A percentile compares a stretch with the other conserved stretches of the same genome.
Evolutionary conservation across 148 eudicot genomes (phyloP).

Genomic region (Camellia japonica): DNA sequence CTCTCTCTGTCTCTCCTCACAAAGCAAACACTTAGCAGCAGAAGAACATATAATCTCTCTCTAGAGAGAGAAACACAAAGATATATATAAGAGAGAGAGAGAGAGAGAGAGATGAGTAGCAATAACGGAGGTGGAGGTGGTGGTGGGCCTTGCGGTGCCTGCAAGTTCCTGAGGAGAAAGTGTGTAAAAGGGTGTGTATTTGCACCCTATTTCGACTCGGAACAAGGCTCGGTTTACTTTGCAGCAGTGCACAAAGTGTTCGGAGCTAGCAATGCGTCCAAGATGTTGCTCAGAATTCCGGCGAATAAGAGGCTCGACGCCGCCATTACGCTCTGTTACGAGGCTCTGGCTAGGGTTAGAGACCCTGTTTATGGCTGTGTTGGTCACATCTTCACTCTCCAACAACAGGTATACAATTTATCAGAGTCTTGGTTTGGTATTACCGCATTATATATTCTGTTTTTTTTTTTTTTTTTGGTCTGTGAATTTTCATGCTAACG

Average conservation of each 20-base stretch:
- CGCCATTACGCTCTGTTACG: conserved; percentile 67
- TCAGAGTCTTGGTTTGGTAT: too few relatives aligned
- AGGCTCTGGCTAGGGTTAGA: conserved; percentile 76
- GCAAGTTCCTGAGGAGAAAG: background rate
- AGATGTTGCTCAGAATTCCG: conserved; percentile 54
- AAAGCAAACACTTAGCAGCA: background rate
- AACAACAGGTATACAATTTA: conserved; percentile 54
- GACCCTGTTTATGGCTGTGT: conserved; percentile 87
- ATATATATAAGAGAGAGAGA: background rate
- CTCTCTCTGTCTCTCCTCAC: conserved; percentile 13
- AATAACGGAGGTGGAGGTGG: conserved; percentile 35
- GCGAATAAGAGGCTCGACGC: conserved; percentile 69
- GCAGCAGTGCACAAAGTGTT: conserved; percentile 76
- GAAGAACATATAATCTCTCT: background rate
- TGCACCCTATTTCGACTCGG: conserved; percentile 49
- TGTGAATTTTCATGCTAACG: background rate
- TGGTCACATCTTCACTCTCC: conserved; percentile 67
- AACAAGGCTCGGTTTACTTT: conserved; percentile 67
- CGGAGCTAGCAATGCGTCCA: conserved; percentile 72
- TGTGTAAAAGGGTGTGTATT: background rate
- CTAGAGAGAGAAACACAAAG: background rate
- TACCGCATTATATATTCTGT: background rate
- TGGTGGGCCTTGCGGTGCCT: conserved; percentile 6
- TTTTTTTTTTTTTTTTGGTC: background rate
- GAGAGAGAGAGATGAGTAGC: background rate